Percentiles rank a stretch among this genome's conserved stretches.
phyloP scores from a whole-genome alignment of 2,329 filamentous ascomycete genomes.

The Paradendryphiella salina region DNA sequence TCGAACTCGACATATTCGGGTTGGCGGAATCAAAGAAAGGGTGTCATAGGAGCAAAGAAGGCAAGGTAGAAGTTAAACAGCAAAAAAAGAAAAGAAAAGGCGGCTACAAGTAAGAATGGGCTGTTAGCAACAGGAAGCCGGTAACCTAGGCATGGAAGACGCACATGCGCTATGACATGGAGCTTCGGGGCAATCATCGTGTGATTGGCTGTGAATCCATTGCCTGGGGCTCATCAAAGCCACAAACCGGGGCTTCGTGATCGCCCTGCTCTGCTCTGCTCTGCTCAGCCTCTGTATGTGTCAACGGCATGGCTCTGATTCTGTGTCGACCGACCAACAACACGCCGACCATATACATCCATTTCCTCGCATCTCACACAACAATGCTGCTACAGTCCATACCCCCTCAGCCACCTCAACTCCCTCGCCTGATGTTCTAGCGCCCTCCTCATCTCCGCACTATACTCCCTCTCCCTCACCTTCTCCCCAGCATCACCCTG shows the following conservation, averaged over 20 bases:
- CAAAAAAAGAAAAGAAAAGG: neutral
- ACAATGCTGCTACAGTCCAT: conserved; percentile 55
- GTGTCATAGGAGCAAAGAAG: conserved; percentile 3
- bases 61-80: neutral
- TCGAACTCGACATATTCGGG: conserved; percentile 28
- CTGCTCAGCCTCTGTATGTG: neutral
- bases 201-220: conserved; percentile 11
- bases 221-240: conserved; percentile 1
- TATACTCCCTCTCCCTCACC: conserved; percentile 65
- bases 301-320: neutral
- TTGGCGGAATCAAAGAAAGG: neutral
- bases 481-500: conserved; percentile 47
- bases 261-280: conserved; percentile 3
- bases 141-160: conserved; percentile 3
- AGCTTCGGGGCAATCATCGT: conserved; percentile 6
- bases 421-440: conserved; percentile 79
- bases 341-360: too few species aligned
- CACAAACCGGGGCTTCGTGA: conserved; percentile 17
- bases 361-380: too few species aligned
- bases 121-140: conserved; percentile 6
- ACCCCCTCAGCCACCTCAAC: conserved; percentile 70
- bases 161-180: conserved; percentile 17
- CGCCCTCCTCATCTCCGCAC: conserved; percentile 72
- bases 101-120: neutral
- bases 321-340: too few species aligned